Percentiles rank a stretch among this genome's conserved stretches.
phyloP scores from a whole-genome alignment of 352 stramenopile species.

The Discostella stelligera region DNA sequence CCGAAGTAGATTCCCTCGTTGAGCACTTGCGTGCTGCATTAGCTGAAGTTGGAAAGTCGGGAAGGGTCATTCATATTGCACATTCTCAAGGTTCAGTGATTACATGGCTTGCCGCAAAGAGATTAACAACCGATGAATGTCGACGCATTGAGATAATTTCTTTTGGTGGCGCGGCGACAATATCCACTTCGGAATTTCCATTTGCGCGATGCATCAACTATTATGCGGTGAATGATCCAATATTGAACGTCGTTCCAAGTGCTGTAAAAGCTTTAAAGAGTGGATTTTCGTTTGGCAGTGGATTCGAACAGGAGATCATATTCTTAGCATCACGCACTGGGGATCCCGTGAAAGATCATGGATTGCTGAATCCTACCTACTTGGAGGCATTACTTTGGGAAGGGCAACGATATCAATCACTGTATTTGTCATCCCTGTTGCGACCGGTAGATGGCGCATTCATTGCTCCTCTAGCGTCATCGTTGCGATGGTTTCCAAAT shows the following conservation, averaged over 20 bases:
- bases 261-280: slow-evolving; percentile 67
- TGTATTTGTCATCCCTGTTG: slow-evolving; percentile 48
- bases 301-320: slow-evolving; percentile 71
- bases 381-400: slow-evolving; percentile 71
- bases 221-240: slow-evolving; percentile 80
- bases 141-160: slow-evolving; percentile 74
- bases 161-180: slow-evolving; percentile 73
- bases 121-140: slow-evolving; percentile 67
- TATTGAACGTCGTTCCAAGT: slow-evolving; percentile 69
- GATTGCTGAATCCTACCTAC: slow-evolving; percentile 75
- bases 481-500: slow-evolving; percentile 37
- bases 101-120: slow-evolving; percentile 64
- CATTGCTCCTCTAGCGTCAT: slow-evolving; percentile 34
- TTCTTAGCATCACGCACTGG: slow-evolving; percentile 72
- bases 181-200: slow-evolving; percentile 61
- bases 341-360: slow-evolving; percentile 75
- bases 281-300: slow-evolving; percentile 57
- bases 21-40: slow-evolving; percentile 64
- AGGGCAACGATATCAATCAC: slow-evolving; percentile 65
- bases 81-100: slow-evolving; percentile 80
- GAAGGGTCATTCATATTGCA: slow-evolving; percentile 77
- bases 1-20: slow-evolving; percentile 70
- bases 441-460: slow-evolving; percentile 36
- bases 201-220: slow-evolving; percentile 81
- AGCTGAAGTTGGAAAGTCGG: slow-evolving; percentile 54